These are phyloP conservation scores for Cyberlindnera sargentensis DNA, from an alignment of 805 yeast species.

Conservation along the genomic window DNA sequence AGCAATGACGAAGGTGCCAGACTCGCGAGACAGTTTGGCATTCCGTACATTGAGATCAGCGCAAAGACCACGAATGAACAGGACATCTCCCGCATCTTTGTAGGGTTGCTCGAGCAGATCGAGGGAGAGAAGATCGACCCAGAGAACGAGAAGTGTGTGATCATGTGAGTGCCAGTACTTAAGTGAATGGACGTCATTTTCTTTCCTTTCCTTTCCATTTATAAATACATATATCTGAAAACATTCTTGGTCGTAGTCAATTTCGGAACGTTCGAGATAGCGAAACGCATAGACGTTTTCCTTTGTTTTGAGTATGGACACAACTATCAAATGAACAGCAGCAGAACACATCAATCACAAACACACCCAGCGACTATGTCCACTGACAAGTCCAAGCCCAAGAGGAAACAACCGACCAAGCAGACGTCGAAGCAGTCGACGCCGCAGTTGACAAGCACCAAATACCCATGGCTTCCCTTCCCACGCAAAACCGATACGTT, in stretches of 20 bases:
- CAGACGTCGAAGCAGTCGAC: constrained; percentile 10
- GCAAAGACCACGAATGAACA: constrained; percentile 77
- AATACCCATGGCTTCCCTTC: constrained; percentile 6
- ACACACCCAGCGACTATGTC: no score
- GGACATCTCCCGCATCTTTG: constrained; percentile 59
- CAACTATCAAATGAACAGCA: no score
- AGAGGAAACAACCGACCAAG: constrained; percentile 7
- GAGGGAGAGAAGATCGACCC: constrained; percentile 55
- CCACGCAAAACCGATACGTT: constrained; percentile 25
- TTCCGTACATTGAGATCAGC: constrained; percentile 77
- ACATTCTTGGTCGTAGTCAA: neutral
- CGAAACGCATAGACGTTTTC: neutral
- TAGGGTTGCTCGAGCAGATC: constrained; percentile 50
- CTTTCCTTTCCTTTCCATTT: no score
- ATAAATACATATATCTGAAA: no score
- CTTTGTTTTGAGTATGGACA: no score
- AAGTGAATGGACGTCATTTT: no score
- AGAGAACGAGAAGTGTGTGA: constrained; percentile 38
- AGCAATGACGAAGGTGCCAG: constrained; percentile 49
- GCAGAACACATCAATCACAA: no score
- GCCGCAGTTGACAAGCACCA: constrained; percentile 1
- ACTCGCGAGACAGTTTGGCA: constrained; percentile 55
- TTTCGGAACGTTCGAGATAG: constrained; percentile 1
- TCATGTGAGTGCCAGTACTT: constrained; percentile 28
- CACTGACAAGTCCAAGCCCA: neutral